Conservation (phyloP, 2,329 filamentous ascomycete genomes). For the Fusarium sp. region DNA sequence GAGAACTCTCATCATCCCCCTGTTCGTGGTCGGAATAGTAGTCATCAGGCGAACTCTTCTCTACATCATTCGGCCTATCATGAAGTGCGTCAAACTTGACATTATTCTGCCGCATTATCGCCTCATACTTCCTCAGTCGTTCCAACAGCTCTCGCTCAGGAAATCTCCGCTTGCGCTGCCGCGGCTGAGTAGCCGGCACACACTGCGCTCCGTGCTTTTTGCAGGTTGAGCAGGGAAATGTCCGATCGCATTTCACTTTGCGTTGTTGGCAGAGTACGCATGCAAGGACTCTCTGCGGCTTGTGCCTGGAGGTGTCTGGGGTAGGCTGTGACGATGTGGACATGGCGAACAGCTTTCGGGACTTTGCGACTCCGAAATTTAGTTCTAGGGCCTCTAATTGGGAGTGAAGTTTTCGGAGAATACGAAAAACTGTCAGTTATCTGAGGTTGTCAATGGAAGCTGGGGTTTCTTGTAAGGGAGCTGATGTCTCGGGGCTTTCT, state of each 20-base stretch:
- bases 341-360: constrained; percentile 8
- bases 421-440: neutral
- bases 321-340: neutral
- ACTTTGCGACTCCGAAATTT: neutral
- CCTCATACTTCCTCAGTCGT: constrained; percentile 69
- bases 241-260: constrained; percentile 73
- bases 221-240: constrained; percentile 70
- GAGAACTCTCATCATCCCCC: neutral
- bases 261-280: constrained; percentile 75
- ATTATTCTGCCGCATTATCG: constrained; percentile 66
- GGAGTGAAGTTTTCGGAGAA: too few relatives aligned
- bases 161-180: constrained; percentile 58
- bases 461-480: neutral
- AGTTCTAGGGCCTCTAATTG: neutral
- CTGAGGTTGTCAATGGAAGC: neutral
- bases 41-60: neutral
- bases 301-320: constrained; percentile 8
- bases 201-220: constrained; percentile 60
- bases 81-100: constrained; percentile 66
- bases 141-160: constrained; percentile 71
- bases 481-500: constrained; percentile 24
- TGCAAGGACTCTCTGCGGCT: constrained; percentile 53
- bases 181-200: constrained; percentile 55
- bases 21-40: constrained; percentile 30
- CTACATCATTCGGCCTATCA: constrained; percentile 9